phyloP scores from a whole-genome alignment of 371 early-diverging fungal species.

The Mucor lusitanicus region DNA sequence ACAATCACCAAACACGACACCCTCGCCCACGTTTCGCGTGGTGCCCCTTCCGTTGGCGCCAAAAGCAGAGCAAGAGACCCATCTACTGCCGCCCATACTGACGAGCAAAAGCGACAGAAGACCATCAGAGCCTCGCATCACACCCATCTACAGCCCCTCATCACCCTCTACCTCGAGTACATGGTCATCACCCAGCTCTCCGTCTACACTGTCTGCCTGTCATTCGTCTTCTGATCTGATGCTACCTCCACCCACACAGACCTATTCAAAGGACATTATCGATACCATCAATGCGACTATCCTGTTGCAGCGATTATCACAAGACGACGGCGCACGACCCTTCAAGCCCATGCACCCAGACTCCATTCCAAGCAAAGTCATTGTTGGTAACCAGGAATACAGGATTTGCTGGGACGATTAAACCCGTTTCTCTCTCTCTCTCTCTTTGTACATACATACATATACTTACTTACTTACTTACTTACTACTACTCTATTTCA shows the following conservation, averaged over 20 bases:
- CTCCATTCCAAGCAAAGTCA: conserved; percentile 26
- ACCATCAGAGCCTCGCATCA: conserved; percentile 6
- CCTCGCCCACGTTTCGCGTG: conserved; percentile 29
- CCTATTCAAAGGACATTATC: conserved; percentile 35
- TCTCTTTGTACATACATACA: no score
- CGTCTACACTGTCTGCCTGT: not conserved
- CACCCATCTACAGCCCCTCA: conserved; percentile 12
- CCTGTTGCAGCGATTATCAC: conserved; percentile 48
- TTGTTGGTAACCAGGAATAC: conserved; percentile 30
- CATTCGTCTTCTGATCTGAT: conserved; percentile 1
- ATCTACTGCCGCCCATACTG: conserved; percentile 9
- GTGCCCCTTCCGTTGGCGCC: conserved; percentile 7
- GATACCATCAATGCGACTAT: conserved; percentile 54
- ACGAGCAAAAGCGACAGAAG: not conserved
- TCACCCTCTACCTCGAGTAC: conserved; percentile 1
- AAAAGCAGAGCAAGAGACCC: not conserved
- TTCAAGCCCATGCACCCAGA: conserved; percentile 20
- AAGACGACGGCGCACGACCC: conserved; percentile 52
- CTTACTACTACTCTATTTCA: not conserved
- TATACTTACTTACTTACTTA: no score
- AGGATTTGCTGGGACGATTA: conserved; percentile 21
- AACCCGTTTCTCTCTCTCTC: no score
- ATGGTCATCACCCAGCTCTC: not conserved
- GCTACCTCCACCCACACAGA: not conserved
- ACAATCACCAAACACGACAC: conserved; percentile 20